These are phyloP conservation scores for Balakata baccata DNA, from an alignment of 345 rosid genomes.

Conservation along the genomic window DNA sequence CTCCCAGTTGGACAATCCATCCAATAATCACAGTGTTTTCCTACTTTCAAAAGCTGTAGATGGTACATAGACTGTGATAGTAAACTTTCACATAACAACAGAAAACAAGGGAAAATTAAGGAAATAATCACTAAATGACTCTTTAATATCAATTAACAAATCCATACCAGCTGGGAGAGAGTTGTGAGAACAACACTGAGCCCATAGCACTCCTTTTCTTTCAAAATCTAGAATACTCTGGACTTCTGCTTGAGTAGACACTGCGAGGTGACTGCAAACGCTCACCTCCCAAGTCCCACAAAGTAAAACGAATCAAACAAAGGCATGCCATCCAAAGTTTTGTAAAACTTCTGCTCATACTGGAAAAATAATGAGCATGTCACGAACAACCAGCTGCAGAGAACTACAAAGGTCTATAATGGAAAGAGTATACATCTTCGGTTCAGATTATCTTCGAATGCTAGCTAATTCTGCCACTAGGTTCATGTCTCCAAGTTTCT, in stretches of 20 bases:
- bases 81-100: neutral
- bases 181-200: neutral
- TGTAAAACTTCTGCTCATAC: neutral
- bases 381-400: neutral
- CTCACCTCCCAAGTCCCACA: neutral
- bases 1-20: neutral
- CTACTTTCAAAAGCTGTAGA: neutral
- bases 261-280: neutral
- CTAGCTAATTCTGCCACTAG: conserved; percentile 33
- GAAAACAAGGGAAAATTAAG: neutral
- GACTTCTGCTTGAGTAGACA: neutral
- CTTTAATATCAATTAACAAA: neutral
- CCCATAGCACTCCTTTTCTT: neutral
- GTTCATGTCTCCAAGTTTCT: conserved; percentile 45
- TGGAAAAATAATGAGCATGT: neutral
- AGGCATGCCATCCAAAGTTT: neutral
- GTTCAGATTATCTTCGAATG: conserved; percentile 21
- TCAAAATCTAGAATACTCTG: neutral
- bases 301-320: neutral
- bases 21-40: neutral
- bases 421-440: neutral
- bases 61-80: neutral
- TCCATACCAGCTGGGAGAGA: conserved; percentile 8
- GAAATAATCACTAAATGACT: neutral
- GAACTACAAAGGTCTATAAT: neutral